Base-by-base conservation (phyloP, 169 alveolate genomes). In the Cryptosporidium muris region DNA sequence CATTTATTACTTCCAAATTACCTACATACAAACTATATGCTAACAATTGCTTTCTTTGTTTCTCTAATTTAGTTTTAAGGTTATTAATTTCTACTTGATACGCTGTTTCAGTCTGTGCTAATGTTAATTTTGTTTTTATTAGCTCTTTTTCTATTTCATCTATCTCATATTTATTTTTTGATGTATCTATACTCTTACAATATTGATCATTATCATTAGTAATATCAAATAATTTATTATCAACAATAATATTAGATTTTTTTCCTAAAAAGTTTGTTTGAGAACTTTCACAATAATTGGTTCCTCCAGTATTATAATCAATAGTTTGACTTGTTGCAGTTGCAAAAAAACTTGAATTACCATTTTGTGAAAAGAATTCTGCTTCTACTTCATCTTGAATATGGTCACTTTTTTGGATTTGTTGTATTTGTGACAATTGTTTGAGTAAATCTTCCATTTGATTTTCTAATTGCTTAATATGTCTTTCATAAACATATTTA, bases 11-110 rank as follows among this genome's bases (percentile, higher is more conserved):
- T n/a, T 74, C 85, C 51, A 74, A 48, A 56, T 60, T 74, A 3
- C 85, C 85, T 58, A 74, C 85, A 60, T 74, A 74, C 1, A 68
- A 74, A 60, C 85, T 74, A 58, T 74, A 74, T 25, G 85, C 54
- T 54, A 74, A 63, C 25, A 74, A 42, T 14, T 74, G 85, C 34
- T 74, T 74, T 11, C 62, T 54, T 14, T 74, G 67, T 38, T 54
- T 74, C 16, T 74, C 85, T 11, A 74, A 40, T 45, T 58, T 74
- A 47, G 47, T 74, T 48, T 60, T 74, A 52, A 74, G 47, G 60
- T 74, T 60, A 48, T 74, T 74, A 36, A 74, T 43, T 40, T 74
- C 85, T 11, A 74, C 36, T 3, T 74, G 85, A 48, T 74, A 74
- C 3, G 45, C 60, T 3, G 85, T 74, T 48, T 74, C 85, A 14